Base-by-base conservation (phyloP, 2,329 filamentous ascomycete species). In the Plenodomus tracheiphilus region DNA sequence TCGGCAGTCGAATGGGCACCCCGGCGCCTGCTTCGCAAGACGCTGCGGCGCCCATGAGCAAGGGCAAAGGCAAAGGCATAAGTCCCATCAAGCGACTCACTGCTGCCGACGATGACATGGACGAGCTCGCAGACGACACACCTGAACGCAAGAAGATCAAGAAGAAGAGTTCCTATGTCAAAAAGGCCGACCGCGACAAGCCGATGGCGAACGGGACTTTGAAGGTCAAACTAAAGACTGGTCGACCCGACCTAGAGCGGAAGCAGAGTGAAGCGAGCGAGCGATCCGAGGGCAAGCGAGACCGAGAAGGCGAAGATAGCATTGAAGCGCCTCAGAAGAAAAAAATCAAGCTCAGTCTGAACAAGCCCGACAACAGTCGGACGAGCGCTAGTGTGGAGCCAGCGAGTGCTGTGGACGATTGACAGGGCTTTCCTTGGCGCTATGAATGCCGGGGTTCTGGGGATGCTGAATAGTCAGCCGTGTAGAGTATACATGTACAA, bases 111-210 rank as follows among this genome's bases (percentile, higher is more conserved):
- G 62, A 57, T 21, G 63, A 64, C 19, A 64, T 53, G 20, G 66
- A 68, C 37, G 69, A 70, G 36, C 61, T 65, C 4, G 68, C 60
- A n/a, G 55, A 78, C 18, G 71, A 74, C 10, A 75, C 73, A 3
- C 69, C 74, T 17, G 71, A 76, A 37, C 61, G 60, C 45, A 68
- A 73, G 39, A 77, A 76, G 42, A 77, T 79, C 57, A 80, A 79
- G 68, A 80, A 80, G 65, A 79, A 79, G 57, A 68, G 65, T 42
- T 68, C 67, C 3, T 73, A 74, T 45, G 51, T 73, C 34, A 73
- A 73, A 53, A 73, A 74, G 41, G 71, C 70, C 4, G 71, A 74
- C 39, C 65, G 71, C 13, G 70, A 71, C 20, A 68, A 57, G 41
- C 34, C 54, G n/a, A 61, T 54, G 20, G 40, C 47, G 3, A 46